These are phyloP conservation scores for Aspergillus homomorphus DNA, from an alignment of 495 filamentous ascomycete genomes.

Conservation along the genomic window DNA sequence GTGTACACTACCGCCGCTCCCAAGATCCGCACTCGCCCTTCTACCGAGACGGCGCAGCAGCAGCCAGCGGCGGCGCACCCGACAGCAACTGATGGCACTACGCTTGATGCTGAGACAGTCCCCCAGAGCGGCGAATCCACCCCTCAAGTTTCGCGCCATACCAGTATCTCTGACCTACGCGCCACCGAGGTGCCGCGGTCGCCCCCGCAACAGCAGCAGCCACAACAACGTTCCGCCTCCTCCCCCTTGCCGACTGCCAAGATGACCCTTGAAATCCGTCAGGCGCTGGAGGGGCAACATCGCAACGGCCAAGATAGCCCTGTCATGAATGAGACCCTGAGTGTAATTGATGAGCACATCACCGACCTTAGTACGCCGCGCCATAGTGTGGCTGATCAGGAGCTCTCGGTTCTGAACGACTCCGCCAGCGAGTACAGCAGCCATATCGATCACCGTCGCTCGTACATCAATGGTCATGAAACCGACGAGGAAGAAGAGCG, in stretches of 20 bases:
- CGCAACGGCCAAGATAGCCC: conserved; percentile 60
- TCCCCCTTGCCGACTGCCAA: conserved; percentile 40
- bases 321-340: conserved; percentile 94
- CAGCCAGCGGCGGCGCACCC: not conserved
- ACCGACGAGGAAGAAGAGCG: conserved; percentile 68
- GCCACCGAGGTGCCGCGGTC: conserved; percentile 20
- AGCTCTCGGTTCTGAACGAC: conserved; percentile 63
- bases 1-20: conserved; percentile 38
- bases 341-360: conserved; percentile 97
- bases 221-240: conserved; percentile 41
- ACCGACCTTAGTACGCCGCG: conserved; percentile 83
- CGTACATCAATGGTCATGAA: conserved; percentile 87
- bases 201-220: conserved; percentile 26
- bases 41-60: not conserved
- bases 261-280: conserved; percentile 41
- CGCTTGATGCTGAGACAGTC: conserved; percentile 14
- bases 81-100: not conserved
- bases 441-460: conserved; percentile 69
- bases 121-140: conserved; percentile 40
- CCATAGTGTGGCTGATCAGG: conserved; percentile 49
- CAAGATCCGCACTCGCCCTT: conserved; percentile 14
- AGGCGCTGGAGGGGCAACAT: conserved; percentile 41
- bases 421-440: conserved; percentile 89
- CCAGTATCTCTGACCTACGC: conserved; percentile 34
- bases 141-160: conserved; percentile 48